Evolutionary conservation across 2,329 filamentous ascomycete species (phyloP), one percentile per base, ranked within the genome.

Genomic region (Fusarium drepaniforme): DNA sequence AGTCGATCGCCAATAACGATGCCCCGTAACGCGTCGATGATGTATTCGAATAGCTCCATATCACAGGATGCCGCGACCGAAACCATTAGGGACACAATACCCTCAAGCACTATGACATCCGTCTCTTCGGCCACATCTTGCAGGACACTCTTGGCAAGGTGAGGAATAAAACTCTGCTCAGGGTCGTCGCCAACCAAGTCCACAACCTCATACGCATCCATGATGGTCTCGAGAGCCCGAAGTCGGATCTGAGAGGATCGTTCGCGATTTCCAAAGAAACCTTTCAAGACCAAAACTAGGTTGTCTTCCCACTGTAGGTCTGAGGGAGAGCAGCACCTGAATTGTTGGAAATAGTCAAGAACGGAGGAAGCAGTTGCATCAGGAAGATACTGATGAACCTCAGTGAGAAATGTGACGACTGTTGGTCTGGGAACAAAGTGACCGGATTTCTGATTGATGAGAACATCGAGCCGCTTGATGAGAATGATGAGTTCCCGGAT

Each of bases 241-340:
- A 93, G 84, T 30, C 93, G 89, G 62, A 93, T 90, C 63, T 89
- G 83, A 3, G 90, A 88, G 15, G 91, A 91, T 51, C 92, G 89
- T 13, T 82, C 84, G 37, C 86, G 86, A 77, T 94, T 90, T 49
- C 88, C 87, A 75, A 93, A 91, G 78, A 95, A 92, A 1, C 88
- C 88, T 23, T 89, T 85, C 18, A 94, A 81, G 2, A 95, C 87
- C 30, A 90, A 83, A 18, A 85, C 84, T 64, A 93, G 85, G 63
- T 94, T 93, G 3, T 87, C 83, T 71, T 93, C 88, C 93, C 93
- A 95, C 40, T 90, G 85, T 57, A 87, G 82, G 75, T 94, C 92
- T 0, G 93, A 93, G 3, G 93, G 93, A 53, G 92, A 93, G 76
- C 93, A 93, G 77, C 90, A 92, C 56, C 92, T 87, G 73, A 93